Evolutionary conservation across 169 alveolate species (phyloP).

Genomic region (Theileria sp.): DNA sequence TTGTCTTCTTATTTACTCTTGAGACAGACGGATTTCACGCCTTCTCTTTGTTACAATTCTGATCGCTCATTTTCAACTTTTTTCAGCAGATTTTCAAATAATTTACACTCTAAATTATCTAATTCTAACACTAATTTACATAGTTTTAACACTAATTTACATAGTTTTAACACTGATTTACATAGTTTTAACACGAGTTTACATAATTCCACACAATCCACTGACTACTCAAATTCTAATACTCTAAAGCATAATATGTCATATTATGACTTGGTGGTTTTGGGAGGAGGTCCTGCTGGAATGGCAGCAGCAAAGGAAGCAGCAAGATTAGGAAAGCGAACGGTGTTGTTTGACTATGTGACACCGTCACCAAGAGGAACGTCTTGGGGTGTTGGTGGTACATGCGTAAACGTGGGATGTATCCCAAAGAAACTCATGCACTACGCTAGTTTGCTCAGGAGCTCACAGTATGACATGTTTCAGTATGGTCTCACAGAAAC

Average conservation of each 20-base stretch:
- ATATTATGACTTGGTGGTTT: slow-evolving; percentile 79
- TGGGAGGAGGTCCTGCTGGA: slow-evolving; percentile 93
- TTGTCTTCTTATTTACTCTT: slow-evolving; percentile 4
- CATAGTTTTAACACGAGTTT: no score
- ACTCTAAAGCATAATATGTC: background rate
- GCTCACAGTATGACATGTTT: slow-evolving; percentile 45
- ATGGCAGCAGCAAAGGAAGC: slow-evolving; percentile 95
- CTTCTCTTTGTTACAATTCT: background rate
- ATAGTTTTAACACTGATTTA: no score
- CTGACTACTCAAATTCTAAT: no score
- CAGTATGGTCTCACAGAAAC: slow-evolving; percentile 31
- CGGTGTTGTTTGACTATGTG: slow-evolving; percentile 92
- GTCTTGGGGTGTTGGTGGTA: slow-evolving; percentile 95
- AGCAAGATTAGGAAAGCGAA: slow-evolving; percentile 89
- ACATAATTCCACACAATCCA: no score
- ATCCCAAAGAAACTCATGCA: slow-evolving; percentile 98
- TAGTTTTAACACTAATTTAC: no score
- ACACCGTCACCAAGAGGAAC: slow-evolving; percentile 94
- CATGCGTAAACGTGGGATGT: slow-evolving; percentile 99
- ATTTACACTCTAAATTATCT: no score
- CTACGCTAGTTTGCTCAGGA: slow-evolving; percentile 87
- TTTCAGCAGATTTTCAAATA: background rate
- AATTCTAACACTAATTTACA: no score
- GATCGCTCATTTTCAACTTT: background rate
- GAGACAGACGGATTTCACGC: background rate